Conservation (phyloP, 1,139 yeast genomes). For the Suhomyces maxii region DNA sequence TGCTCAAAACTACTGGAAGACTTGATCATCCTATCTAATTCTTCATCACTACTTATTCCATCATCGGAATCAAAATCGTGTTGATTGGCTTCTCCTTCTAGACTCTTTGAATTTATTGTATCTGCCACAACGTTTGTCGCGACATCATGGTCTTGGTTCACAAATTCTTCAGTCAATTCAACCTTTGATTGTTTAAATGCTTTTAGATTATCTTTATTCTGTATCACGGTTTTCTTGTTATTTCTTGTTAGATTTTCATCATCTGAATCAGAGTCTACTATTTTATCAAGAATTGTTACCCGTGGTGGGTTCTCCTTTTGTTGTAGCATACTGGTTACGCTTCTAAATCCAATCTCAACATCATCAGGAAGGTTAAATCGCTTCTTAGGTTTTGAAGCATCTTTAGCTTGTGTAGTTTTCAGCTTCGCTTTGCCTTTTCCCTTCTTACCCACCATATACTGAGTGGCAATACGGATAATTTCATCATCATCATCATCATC, state of each 20-base stretch:
- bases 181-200: background rate
- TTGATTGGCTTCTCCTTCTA: too few species aligned
- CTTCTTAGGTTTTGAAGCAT: slow-evolving; percentile 25
- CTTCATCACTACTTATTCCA: slow-evolving; percentile 10
- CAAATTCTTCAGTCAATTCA: background rate
- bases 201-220: background rate
- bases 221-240: background rate
- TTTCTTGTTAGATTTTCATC: background rate
- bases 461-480: slow-evolving; percentile 62
- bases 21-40: slow-evolving; percentile 1
- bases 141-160: background rate
- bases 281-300: slow-evolving; percentile 17
- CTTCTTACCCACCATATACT: slow-evolving; percentile 34
- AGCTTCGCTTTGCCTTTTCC: slow-evolving; percentile 25
- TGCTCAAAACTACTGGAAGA: background rate
- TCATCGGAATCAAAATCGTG: slow-evolving; percentile 2
- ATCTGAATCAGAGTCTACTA: slow-evolving; percentile 23
- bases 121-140: too few species aligned
- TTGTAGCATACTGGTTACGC: slow-evolving; percentile 48
- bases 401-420: slow-evolving; percentile 7
- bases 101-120: too few species aligned
- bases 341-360: slow-evolving; percentile 67
- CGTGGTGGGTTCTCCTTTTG: background rate
- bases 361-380: slow-evolving; percentile 77
- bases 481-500: slow-evolving; percentile 73